Base-by-base conservation (phyloP, 345 rosid genomes). In the Aquilaria yunnanensis region DNA sequence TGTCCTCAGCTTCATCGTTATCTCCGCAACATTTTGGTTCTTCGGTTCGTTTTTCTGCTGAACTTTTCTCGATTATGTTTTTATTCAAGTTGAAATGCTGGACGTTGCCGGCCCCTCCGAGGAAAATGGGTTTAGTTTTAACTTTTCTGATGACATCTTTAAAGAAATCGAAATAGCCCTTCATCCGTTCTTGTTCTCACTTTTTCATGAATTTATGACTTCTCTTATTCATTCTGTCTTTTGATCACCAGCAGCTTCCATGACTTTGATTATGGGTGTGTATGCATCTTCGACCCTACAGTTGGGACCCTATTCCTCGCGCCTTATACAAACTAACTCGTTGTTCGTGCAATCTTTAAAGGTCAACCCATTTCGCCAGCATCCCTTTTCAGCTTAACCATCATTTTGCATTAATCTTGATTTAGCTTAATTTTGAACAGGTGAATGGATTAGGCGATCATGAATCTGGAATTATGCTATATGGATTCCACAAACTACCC, bases 231-330 rank as follows among this genome's bases (percentile, higher is more conserved):
- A 32, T 51, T 56, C 30, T 16, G n/a, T 45, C 51, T 47, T 46
- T 60, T 45, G 52, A 13, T 67, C 64, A 23, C 29, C 62, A 57
- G 73, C 86, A 83, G 86, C 74, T 33, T 79, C 88, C 30, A 67
- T 76, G 79, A 74, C 81, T 59, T 51, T 83, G 67, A 81, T 85
- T 68, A 62, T 83, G 46, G 86, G 86, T 47, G 59, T 73, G 47
- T 85, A 65, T 49, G 86, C 86, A 63, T 71, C 92, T 31, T 54
- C 13, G 62, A 78, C 51, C 41, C 54, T 83, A 55, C 64, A 72
- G 60, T 51, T 83, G 69, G 80, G 83, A 10, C 80, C 83, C 1
- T 62, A 78, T 70, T 66, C 72, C 73, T 85, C 86, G 0, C 64
- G 66, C 71, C 84, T 77, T 55, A 41, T 81, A 31, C 65, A 61